Base-by-base conservation (phyloP, 78 protist species). In the Dictyostelium citrinum region DNA sequence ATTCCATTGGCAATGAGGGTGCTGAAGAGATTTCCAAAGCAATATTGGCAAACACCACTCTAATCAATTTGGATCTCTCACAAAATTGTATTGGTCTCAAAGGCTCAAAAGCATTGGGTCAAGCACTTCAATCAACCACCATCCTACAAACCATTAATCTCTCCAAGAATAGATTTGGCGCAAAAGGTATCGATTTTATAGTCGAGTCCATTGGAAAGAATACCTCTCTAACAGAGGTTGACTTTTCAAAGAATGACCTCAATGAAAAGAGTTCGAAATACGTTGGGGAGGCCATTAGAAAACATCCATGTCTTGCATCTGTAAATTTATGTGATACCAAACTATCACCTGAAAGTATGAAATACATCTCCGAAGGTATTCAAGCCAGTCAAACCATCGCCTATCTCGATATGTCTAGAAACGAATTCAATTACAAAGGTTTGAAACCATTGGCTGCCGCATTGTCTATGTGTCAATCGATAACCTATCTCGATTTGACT, bases 81-180 rank as follows among this genome's bases (percentile, higher is more conserved):
- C 95, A 92, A 58, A 95, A 95, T 61, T 81, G 88, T 82, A 72
- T 95, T 5, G 95, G 96, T 22, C 83, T 92, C n/a, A 91, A 70
- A 45, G 97, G 97, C 0, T 58, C 83, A 16, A 78, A 46, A 35
- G 96, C 95, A n/a, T 24, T 95, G 35, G 96, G 90, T 31, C 55
- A 29, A 3, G 96, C 96, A 29, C 39, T 91, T 1, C 74, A 49
- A 41, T 17, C 82, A 7, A 92, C 82, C n/a, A 24, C 22, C 14
- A 82, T 90, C 20, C 80, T 95, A 17, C 49, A 64, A 31, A 77
- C 72, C 3, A 91, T 95, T 35, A 91, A 71, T 64, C 94, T 95
- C n/a, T 49, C 94, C 0, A 90, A 81, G 31, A 90, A 90, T 67
- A 33, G 93, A 22, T 88, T 88, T 45, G 93, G 93, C 5, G 51